Evolutionary conservation across 2,329 filamentous ascomycete species (phyloP).

Genomic region (Zasmidium angulare): DNA sequence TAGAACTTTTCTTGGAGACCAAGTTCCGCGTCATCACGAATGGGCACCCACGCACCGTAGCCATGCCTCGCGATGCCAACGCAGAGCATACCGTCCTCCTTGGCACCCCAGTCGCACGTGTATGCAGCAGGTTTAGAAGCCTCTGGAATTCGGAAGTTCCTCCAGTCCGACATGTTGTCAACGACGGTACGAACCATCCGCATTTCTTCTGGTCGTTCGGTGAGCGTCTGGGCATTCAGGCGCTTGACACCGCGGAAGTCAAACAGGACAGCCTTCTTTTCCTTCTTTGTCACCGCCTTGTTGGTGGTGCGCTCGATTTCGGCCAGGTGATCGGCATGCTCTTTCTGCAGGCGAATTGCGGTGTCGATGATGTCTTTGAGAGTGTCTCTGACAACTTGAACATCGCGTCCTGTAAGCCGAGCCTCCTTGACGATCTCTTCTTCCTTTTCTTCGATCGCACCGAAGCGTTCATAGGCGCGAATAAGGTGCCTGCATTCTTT

Average conservation of each 20-base stretch:
- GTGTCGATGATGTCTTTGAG: constrained; percentile 77
- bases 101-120: constrained; percentile 85
- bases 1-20: constrained; percentile 89
- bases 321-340: constrained; percentile 65
- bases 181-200: constrained; percentile 77
- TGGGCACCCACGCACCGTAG: constrained; percentile 92
- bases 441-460: constrained; percentile 81
- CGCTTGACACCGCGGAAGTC: constrained; percentile 92
- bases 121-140: constrained; percentile 92
- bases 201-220: constrained; percentile 88
- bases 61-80: constrained; percentile 91
- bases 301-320: constrained; percentile 68
- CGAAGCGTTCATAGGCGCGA: constrained; percentile 85
- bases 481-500: constrained; percentile 93
- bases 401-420: constrained; percentile 77
- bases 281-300: constrained; percentile 89
- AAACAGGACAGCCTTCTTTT: constrained; percentile 94
- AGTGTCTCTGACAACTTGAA: constrained; percentile 72
- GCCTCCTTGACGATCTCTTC: constrained; percentile 88
- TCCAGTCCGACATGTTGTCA: constrained; percentile 63
- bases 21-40: constrained; percentile 86
- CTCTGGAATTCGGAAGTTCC: constrained; percentile 81
- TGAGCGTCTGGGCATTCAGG: constrained; percentile 90
- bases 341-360: constrained; percentile 67
- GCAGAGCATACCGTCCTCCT: constrained; percentile 95